Percentiles rank a stretch among this genome's conserved stretches.
Evolutionary conservation across 129 eudicot genomes (phyloP).

Genomic region (Chrysanthemum lavandulifolium): DNA sequence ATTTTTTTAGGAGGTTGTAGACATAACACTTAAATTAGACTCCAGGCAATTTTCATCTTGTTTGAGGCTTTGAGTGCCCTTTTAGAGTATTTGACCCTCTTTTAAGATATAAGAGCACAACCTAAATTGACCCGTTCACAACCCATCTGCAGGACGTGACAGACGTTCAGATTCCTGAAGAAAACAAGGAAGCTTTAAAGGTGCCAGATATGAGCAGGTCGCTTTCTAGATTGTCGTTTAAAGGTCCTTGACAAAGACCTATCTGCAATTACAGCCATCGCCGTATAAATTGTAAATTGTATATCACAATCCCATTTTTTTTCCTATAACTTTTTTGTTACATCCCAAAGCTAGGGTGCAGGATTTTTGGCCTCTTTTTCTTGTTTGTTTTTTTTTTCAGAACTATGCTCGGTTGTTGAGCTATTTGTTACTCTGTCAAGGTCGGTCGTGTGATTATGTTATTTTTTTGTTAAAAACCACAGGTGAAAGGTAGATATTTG

Average conservation of each 20-base stretch:
- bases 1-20: no score
- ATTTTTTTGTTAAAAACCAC: slow-evolving; percentile 69
- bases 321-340: slow-evolving; percentile 19
- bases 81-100: no score
- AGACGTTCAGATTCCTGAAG: slow-evolving; percentile 54
- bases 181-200: slow-evolving; percentile 8
- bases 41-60: no score
- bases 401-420: slow-evolving; percentile 36
- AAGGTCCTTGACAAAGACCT: slow-evolving; percentile 44
- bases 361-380: no score
- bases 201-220: slow-evolving; percentile 45
- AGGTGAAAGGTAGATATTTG: slow-evolving; percentile 44
- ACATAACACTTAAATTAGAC: no score
- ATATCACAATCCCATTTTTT: slow-evolving; percentile 37
- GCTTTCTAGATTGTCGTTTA: slow-evolving; percentile 59
- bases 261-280: slow-evolving; percentile 43
- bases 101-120: not conserved
- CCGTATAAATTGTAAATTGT: slow-evolving; percentile 58
- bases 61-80: no score
- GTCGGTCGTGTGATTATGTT: slow-evolving; percentile 62
- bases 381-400: slow-evolving; percentile 19
- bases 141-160: slow-evolving; percentile 34
- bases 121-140: not conserved
- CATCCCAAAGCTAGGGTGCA: slow-evolving; percentile 26
- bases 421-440: slow-evolving; percentile 42